phyloP scores from a whole-genome alignment of 371 early-diverging fungal species.

The Lichtheimia hyalospora region DNA sequence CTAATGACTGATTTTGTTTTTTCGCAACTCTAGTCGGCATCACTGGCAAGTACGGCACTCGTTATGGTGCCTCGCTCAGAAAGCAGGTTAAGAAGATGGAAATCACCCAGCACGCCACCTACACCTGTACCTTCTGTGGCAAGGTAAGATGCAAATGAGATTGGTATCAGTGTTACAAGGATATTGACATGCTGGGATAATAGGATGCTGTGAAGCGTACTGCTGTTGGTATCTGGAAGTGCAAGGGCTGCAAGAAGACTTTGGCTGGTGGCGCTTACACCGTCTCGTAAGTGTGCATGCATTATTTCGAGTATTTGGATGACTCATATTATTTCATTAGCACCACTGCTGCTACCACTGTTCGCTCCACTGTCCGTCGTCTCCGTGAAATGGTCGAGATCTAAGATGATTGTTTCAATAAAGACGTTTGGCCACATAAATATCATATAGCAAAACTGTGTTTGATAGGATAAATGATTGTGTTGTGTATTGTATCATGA shows the following conservation, averaged over 20 bases:
- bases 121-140: conserved; percentile 99
- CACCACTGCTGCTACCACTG: conserved; percentile 92
- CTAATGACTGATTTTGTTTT: conserved; percentile 1
- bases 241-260: conserved; percentile 95
- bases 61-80: conserved; percentile 99
- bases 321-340: neutral
- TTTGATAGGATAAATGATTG: too few species aligned
- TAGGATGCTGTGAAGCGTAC: conserved; percentile 94
- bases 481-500: too few species aligned
- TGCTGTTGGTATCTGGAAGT: conserved; percentile 99
- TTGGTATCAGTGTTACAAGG: neutral
- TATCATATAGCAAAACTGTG: too few species aligned
- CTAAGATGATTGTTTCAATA: conserved; percentile 51
- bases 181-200: conserved; percentile 3
- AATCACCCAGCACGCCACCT: conserved; percentile 99
- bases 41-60: conserved; percentile 99
- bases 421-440: too few species aligned
- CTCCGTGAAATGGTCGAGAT: conserved; percentile 94
- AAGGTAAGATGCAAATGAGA: conserved; percentile 52
- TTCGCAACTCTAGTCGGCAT: conserved; percentile 80
- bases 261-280: conserved; percentile 99
- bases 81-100: conserved; percentile 99
- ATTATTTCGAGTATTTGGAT: neutral
- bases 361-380: conserved; percentile 97
- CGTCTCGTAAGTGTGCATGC: conserved; percentile 53